Evolutionary conservation across 1,139 yeast species (phyloP).

Genomic region (Arxiozyma slooffiae): DNA sequence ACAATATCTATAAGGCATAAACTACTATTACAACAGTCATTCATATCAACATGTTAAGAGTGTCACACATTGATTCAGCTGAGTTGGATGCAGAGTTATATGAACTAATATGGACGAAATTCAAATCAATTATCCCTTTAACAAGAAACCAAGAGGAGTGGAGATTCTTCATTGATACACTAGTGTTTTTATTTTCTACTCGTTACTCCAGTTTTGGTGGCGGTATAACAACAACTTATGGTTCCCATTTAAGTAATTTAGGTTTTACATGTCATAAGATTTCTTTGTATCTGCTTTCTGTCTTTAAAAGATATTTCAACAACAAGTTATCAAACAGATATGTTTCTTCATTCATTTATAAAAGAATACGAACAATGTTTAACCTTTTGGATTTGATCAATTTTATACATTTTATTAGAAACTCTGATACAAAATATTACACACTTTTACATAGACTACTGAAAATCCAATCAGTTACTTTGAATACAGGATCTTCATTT

Average conservation of each 20-base stretch:
- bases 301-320: slow-evolving; percentile 11
- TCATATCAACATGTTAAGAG: slow-evolving; percentile 9
- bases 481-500: slow-evolving; percentile 9
- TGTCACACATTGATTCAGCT: slow-evolving; percentile 18
- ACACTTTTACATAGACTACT: slow-evolving; percentile 16
- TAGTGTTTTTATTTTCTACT: slow-evolving; percentile 17
- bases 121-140: slow-evolving; percentile 9
- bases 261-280: slow-evolving; percentile 11
- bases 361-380: slow-evolving; percentile 6
- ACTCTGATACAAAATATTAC: slow-evolving; percentile 5
- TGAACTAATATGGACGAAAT: slow-evolving; percentile 11
- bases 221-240: slow-evolving; percentile 17
- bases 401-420: slow-evolving; percentile 8
- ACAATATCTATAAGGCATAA: no score
- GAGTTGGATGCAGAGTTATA: slow-evolving; percentile 18
- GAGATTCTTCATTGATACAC: slow-evolving; percentile 14
- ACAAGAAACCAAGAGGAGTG: slow-evolving; percentile 13
- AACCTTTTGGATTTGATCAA: slow-evolving; percentile 13
- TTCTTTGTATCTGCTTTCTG: slow-evolving; percentile 13
- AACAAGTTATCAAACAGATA: slow-evolving; percentile 7
- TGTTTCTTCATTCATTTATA: slow-evolving; percentile 6
- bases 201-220: slow-evolving; percentile 1
- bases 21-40: not conserved
- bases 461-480: slow-evolving; percentile 5
- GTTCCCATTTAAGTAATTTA: slow-evolving; percentile 21